Evolutionary conservation across 208 protist species (phyloP).

Genomic region (Zelonia costaricensis): DNA sequence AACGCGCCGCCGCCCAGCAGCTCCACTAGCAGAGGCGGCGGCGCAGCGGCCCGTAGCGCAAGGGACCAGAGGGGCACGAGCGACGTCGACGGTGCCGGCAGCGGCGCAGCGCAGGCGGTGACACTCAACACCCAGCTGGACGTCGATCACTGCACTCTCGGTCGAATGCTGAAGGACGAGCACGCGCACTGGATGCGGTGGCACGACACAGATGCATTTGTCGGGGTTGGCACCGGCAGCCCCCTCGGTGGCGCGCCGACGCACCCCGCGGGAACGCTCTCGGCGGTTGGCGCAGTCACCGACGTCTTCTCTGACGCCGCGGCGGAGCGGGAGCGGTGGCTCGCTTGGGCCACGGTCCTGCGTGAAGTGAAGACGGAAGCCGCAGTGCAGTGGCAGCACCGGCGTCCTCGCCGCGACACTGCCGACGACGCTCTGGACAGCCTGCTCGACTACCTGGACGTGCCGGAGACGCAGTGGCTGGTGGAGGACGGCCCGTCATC

Average conservation of each 20-base stretch:
- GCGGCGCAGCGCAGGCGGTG: not conserved
- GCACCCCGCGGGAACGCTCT: not conserved
- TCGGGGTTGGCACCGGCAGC: not conserved
- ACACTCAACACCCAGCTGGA: constrained; percentile 4
- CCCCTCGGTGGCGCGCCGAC: too few species aligned
- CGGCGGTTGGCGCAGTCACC: not conserved
- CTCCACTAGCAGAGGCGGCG: too few species aligned
- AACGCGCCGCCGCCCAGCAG: too few species aligned
- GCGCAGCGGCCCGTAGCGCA: too few species aligned
- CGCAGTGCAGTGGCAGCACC: constrained; percentile 13
- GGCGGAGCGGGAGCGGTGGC: constrained; percentile 6
- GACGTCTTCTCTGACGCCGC: constrained; percentile 7
- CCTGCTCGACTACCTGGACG: constrained; percentile 11
- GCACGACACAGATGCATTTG: not conserved
- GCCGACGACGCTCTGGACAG: not conserved
- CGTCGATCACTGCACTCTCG: constrained; percentile 21
- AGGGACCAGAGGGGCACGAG: too few species aligned
- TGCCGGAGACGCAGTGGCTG: constrained; percentile 22
- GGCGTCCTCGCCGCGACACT: not conserved
- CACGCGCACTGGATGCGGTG: not conserved
- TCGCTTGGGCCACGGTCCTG: constrained; percentile 6
- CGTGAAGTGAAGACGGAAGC: constrained; percentile 17
- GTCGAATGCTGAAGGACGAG: constrained; percentile 1
- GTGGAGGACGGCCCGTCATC: constrained; percentile 10
- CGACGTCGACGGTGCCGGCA: too few species aligned